Conservation (phyloP, 768 basidiomycete species). For the Gloeopeniophorella convolvens region DNA sequence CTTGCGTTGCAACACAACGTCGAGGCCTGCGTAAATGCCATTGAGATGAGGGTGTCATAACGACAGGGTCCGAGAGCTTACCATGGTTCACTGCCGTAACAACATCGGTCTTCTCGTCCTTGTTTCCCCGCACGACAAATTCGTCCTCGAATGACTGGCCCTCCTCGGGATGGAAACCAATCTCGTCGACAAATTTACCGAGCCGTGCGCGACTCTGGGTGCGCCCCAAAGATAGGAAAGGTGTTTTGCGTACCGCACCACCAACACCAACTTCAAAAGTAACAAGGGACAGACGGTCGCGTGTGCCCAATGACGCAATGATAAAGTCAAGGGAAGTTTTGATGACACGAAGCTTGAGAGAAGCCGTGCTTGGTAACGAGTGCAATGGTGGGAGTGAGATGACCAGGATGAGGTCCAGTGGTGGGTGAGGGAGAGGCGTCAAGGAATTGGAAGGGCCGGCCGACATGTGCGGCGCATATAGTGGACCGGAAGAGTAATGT, state of each 20-base stretch:
- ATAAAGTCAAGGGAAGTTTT: slow-evolving; percentile 83
- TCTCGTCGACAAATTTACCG: slow-evolving; percentile 71
- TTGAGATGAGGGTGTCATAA: neutral
- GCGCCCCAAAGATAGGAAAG: slow-evolving; percentile 74
- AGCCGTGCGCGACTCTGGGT: slow-evolving; percentile 63
- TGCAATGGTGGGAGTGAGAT: slow-evolving; percentile 76
- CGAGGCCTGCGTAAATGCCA: slow-evolving; percentile 34
- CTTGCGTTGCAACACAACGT: slow-evolving; percentile 92
- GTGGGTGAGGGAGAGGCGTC: slow-evolving; percentile 74
- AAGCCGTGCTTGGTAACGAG: slow-evolving; percentile 68
- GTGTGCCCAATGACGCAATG: slow-evolving; percentile 64
- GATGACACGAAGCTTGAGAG: slow-evolving; percentile 85
- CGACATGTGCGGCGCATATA: slow-evolving; percentile 50
- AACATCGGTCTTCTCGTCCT: slow-evolving; percentile 94
- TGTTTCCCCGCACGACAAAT: slow-evolving; percentile 62
- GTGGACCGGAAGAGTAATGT: slow-evolving; percentile 6
- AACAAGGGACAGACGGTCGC: slow-evolving; percentile 83
- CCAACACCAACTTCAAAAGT: slow-evolving; percentile 87
- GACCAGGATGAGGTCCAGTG: slow-evolving; percentile 89
- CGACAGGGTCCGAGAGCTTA: slow-evolving; percentile 27
- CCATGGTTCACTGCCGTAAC: slow-evolving; percentile 98
- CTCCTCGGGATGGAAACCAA: slow-evolving; percentile 38
- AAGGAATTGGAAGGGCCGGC: slow-evolving; percentile 76
- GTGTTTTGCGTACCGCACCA: slow-evolving; percentile 86
- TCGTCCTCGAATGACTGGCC: slow-evolving; percentile 35